These are phyloP conservation scores for Mycosphaerella sp. DNA, from an alignment of 2,329 filamentous ascomycete species.

Conservation along the genomic window DNA sequence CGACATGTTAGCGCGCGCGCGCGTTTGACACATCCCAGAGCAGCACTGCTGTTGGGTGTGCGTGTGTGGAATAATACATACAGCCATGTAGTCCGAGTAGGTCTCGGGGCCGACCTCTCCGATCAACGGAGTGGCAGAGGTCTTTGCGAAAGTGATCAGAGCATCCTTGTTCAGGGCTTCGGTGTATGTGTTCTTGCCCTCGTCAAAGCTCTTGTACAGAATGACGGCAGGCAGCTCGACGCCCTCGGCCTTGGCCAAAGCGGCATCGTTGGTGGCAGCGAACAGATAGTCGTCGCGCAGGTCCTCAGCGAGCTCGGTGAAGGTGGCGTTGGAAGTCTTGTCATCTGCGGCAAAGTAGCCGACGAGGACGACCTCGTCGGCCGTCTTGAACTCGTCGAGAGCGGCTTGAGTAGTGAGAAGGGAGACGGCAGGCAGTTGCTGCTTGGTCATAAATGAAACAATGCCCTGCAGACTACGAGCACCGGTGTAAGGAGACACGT, in stretches of 20 bases:
- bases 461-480: slow-evolving; percentile 77
- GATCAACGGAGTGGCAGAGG: slow-evolving; percentile 77
- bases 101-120: slow-evolving; percentile 97
- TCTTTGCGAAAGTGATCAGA: slow-evolving; percentile 78
- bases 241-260: slow-evolving; percentile 80
- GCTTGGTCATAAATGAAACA: slow-evolving; percentile 93
- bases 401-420: slow-evolving; percentile 65
- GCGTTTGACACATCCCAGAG: no score
- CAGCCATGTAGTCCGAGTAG: slow-evolving; percentile 88
- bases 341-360: slow-evolving; percentile 75
- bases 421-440: slow-evolving; percentile 89
- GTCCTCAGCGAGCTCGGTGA: slow-evolving; percentile 64
- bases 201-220: slow-evolving; percentile 96
- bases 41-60: neutral
- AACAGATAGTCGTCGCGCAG: slow-evolving; percentile 91
- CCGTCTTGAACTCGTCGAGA: slow-evolving; percentile 91
- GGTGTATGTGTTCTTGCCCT: slow-evolving; percentile 80
- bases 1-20: slow-evolving; percentile 1
- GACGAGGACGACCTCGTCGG: slow-evolving; percentile 93
- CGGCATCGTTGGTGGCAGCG: slow-evolving; percentile 75
- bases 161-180: slow-evolving; percentile 75
- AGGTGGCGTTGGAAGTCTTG: slow-evolving; percentile 83
- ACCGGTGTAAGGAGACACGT: slow-evolving; percentile 74
- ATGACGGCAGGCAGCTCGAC: slow-evolving; percentile 81
- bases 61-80: slow-evolving; percentile 35